phyloP scores from a whole-genome alignment of 192 early-diverging fungal genomes.

The Coemansia sp. region DNA sequence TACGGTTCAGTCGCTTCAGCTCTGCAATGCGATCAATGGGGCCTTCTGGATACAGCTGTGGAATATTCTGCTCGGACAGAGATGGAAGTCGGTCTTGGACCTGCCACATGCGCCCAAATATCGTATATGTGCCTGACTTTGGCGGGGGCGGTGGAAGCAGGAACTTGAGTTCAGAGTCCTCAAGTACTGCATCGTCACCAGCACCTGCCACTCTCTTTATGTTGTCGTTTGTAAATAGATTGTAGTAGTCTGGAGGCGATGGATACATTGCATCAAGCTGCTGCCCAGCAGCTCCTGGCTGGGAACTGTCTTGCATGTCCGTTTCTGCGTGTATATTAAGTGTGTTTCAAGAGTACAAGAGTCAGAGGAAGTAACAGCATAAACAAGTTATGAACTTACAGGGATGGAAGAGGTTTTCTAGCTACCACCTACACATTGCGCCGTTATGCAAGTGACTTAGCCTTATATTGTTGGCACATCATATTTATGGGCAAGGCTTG shows the following conservation, averaged over 20 bases:
- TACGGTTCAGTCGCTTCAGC: slow-evolving; percentile 64
- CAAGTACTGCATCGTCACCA: slow-evolving; percentile 11
- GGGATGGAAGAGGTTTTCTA: not conserved
- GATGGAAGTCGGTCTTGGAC: slow-evolving; percentile 60
- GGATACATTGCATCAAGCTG: slow-evolving; percentile 61
- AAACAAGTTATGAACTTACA: not conserved
- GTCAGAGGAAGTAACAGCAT: not conserved
- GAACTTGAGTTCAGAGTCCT: slow-evolving; percentile 49
- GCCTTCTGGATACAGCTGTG: slow-evolving; percentile 66
- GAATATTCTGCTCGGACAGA: slow-evolving; percentile 61
- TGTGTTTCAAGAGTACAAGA: not conserved
- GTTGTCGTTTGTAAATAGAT: slow-evolving; percentile 65
- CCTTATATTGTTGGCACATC: not conserved
- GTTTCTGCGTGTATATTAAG: not conserved
- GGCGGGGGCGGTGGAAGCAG: slow-evolving; percentile 62
- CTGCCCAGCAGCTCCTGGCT: slow-evolving; percentile 14
- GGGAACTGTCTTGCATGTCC: slow-evolving; percentile 24
- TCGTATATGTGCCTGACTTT: slow-evolving; percentile 54
- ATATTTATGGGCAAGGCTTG: not conserved
- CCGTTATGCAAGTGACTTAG: not conserved
- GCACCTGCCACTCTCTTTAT: slow-evolving; percentile 27
- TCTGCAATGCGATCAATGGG: slow-evolving; percentile 65
- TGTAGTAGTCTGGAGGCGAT: slow-evolving; percentile 66
- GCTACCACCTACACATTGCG: too few relatives aligned
- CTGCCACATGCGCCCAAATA: slow-evolving; percentile 72